phyloP scores from a whole-genome alignment of 129 eudicot genomes.

The Cynara cardunculus region DNA sequence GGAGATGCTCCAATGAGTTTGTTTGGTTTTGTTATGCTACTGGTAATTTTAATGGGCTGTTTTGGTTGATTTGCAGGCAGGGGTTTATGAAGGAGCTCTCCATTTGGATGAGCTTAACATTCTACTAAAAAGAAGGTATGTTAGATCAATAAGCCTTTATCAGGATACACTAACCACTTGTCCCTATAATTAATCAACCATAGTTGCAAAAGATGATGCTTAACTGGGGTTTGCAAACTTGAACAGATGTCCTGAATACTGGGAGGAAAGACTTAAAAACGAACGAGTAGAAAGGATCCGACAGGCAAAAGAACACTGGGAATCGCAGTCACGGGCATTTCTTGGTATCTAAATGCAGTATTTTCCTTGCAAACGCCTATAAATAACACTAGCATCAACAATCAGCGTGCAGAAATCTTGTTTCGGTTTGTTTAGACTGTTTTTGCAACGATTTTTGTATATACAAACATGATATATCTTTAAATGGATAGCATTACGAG shows the following conservation, averaged over 20 bases:
- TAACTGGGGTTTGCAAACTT: neutral
- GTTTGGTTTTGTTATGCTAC: neutral
- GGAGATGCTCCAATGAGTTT: too few species aligned
- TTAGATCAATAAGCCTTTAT: neutral
- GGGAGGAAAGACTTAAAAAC: conserved; percentile 71
- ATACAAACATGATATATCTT: neutral
- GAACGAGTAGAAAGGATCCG: conserved; percentile 67
- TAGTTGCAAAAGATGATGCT: neutral
- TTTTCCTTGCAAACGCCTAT: neutral
- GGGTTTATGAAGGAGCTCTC: conserved; percentile 74
- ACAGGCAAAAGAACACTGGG: conserved; percentile 89
- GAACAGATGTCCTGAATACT: conserved; percentile 72
- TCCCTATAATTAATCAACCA: neutral
- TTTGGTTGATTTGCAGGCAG: conserved; percentile 42
- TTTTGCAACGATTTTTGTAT: neutral
- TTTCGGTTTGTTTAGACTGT: neutral
- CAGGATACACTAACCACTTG: neutral
- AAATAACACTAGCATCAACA: conserved; percentile 16
- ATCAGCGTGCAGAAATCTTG: conserved; percentile 2
- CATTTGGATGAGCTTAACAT: conserved; percentile 95
- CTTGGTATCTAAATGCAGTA: conserved; percentile 44
- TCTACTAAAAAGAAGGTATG: conserved; percentile 67
- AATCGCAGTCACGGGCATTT: conserved; percentile 60
- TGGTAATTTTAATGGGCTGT: neutral
- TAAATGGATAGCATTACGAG: neutral